phyloP scores from a whole-genome alignment of 2,329 filamentous ascomycete species.

The Periglandula ipomoeae region DNA sequence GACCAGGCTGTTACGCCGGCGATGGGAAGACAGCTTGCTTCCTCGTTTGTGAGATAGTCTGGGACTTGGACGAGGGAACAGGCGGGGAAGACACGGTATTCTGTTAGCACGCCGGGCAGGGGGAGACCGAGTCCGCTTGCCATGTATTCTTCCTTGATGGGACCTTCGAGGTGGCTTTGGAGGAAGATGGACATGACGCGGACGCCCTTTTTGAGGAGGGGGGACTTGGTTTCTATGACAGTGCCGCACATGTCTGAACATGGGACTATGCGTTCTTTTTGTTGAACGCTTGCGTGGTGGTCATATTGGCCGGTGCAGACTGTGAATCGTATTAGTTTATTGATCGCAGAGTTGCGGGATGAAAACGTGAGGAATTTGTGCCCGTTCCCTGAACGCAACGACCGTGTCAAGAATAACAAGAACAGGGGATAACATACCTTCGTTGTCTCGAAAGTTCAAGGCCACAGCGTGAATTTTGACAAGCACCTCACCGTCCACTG shows the following conservation, averaged over 20 bases:
- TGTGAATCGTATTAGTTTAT: conserved; percentile 17
- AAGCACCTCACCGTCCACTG: conserved; percentile 41
- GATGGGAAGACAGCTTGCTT: conserved; percentile 52
- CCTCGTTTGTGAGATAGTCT: conserved; percentile 46
- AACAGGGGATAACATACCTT: conserved; percentile 24
- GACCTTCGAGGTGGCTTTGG: conserved; percentile 47
- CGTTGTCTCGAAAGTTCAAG: conserved; percentile 42
- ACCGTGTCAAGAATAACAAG: too few species aligned
- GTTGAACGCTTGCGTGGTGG: conserved; percentile 47
- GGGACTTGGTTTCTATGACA: conserved; percentile 36
- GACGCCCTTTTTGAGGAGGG: conserved; percentile 44
- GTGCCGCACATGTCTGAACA: conserved; percentile 64
- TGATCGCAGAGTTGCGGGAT: background rate
- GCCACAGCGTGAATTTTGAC: conserved; percentile 37
- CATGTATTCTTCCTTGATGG: conserved; percentile 46
- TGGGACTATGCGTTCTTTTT: conserved; percentile 42
- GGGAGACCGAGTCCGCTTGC: conserved; percentile 51
- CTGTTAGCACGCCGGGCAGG: conserved; percentile 45
- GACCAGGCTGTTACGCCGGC: conserved; percentile 57
- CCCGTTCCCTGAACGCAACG: too few species aligned
- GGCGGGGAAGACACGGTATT: conserved; percentile 51
- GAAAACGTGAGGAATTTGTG: background rate
- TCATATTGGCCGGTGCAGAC: conserved; percentile 58
- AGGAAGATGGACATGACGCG: conserved; percentile 60
- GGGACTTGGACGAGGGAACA: conserved; percentile 47